A percentile compares a stretch with the other conserved stretches of the same genome.
These are phyloP conservation scores for Fusarium coicis DNA, from an alignment of 2,329 filamentous ascomycete genomes.

Conservation along the genomic window DNA sequence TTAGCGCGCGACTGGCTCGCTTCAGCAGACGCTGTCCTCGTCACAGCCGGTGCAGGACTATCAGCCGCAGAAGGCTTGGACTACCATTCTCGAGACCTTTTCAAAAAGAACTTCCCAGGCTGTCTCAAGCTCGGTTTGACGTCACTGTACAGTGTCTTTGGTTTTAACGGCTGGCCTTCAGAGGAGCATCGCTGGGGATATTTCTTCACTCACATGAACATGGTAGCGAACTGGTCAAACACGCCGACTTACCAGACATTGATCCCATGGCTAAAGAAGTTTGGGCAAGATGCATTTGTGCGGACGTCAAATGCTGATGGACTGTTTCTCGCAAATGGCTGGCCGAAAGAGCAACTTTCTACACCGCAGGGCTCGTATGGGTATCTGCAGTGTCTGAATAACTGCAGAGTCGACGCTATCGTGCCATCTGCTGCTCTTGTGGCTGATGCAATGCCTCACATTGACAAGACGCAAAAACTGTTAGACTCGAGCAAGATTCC, in stretches of 20 bases:
- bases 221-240: slow-evolving; percentile 34
- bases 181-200: slow-evolving; percentile 41
- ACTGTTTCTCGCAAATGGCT: neutral
- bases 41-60: slow-evolving; percentile 37
- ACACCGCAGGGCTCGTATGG: slow-evolving; percentile 1
- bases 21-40: slow-evolving; percentile 33
- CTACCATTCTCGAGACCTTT: slow-evolving; percentile 32
- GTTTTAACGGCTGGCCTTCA: slow-evolving; percentile 26
- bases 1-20: slow-evolving; percentile 25
- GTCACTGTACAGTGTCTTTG: slow-evolving; percentile 37
- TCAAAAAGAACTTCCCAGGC: slow-evolving; percentile 20
- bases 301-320: slow-evolving; percentile 22
- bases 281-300: slow-evolving; percentile 29
- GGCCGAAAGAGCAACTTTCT: slow-evolving; percentile 1
- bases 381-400: slow-evolving; percentile 30
- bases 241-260: slow-evolving; percentile 26
- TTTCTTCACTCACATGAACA: slow-evolving; percentile 40
- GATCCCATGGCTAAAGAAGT: slow-evolving; percentile 4
- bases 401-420: slow-evolving; percentile 28
- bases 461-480: slow-evolving; percentile 32
- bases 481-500: slow-evolving; percentile 29
- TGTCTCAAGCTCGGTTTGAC: slow-evolving; percentile 31
- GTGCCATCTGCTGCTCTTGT: slow-evolving; percentile 24
- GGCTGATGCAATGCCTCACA: neutral
- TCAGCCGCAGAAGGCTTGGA: slow-evolving; percentile 38